Base-by-base conservation (phyloP, 2,329 filamentous ascomycete species). In the Fusarium domesticum region DNA sequence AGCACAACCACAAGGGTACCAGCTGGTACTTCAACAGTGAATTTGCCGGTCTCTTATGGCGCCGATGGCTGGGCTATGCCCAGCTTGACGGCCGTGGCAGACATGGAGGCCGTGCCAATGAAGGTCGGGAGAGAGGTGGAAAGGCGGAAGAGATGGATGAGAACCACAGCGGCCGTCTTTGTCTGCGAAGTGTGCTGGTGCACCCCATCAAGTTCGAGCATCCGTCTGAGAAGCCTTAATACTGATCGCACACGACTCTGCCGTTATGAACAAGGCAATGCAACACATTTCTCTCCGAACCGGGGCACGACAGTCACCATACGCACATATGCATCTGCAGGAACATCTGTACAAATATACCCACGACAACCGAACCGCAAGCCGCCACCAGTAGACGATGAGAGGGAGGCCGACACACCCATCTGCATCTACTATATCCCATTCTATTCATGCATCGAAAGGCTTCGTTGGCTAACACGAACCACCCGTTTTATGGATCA, bases 11-110 rank as follows among this genome's bases (percentile, higher is more conserved):
- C 70, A 80, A 81, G 57, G 87, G 89, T 12, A 84, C 84, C 34
- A 89, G 78, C 35, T 95, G 87, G 87, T 95, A 92, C 66, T 95
- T 89, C 66, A 86, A 89, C 57, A 83, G 83, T 17, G 78, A 83
- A 38, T 95, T 93, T 60, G 83, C 87, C 1, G 78, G 84, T 5
- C 78, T 85, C n/a, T 62, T 95, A 54, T 95, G 89, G 80, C 76
- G 85, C 39, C 75, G 87, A 35, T 95, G 89, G 89, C 68, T 93
- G 35, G 78, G 78, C 1, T 81, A 77, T 53, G 67, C 75, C 14
- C 76, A 80, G 59, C 65, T 70, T 57, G 75, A 79, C 46, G 74
- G 73, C 6, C 67, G 75, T 23, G 74, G 73, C 6, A 60, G 65
- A n/a, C 63, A 70, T 35, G 74, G 75, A 23, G 87, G 68, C 37